phyloP scores from a whole-genome alignment of 2,329 filamentous ascomycete species.

The Neurospora sp. region DNA sequence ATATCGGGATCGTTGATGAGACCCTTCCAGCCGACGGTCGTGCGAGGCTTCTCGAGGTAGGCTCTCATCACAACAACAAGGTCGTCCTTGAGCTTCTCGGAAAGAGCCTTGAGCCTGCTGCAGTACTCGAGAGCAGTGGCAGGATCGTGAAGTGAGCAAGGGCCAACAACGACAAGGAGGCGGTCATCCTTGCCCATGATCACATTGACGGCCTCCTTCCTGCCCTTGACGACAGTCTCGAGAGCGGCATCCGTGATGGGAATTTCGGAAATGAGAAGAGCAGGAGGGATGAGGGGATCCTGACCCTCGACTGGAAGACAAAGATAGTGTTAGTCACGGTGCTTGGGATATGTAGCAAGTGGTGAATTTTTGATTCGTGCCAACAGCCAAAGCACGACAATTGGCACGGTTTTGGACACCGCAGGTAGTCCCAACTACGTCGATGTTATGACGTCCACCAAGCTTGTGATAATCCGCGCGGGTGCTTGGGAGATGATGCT shows the following conservation, averaged over 20 bases:
- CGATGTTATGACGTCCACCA: neutral
- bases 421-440: neutral
- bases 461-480: neutral
- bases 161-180: constrained; percentile 87
- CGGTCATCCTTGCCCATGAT: constrained; percentile 75
- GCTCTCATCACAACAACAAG: constrained; percentile 94
- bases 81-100: constrained; percentile 72
- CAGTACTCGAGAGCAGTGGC: constrained; percentile 82
- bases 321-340: constrained; percentile 19
- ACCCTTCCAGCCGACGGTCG: constrained; percentile 97
- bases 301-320: constrained; percentile 67
- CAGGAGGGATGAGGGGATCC: constrained; percentile 84
- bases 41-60: constrained; percentile 97
- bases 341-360: neutral
- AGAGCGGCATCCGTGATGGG: constrained; percentile 56
- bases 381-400: neutral
- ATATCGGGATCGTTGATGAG: constrained; percentile 99
- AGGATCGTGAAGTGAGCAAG: constrained; percentile 96
- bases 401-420: neutral
- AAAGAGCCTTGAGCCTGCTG: constrained; percentile 62
- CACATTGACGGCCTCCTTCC: constrained; percentile 60
- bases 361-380: neutral
- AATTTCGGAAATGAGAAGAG: constrained; percentile 78
- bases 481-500: neutral
- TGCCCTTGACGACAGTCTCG: constrained; percentile 61